A percentile compares a stretch with the other conserved stretches of the same genome.
Conservation (phyloP, 768 basidiomycete genomes). For the Kwoniella mangroviensis region DNA sequence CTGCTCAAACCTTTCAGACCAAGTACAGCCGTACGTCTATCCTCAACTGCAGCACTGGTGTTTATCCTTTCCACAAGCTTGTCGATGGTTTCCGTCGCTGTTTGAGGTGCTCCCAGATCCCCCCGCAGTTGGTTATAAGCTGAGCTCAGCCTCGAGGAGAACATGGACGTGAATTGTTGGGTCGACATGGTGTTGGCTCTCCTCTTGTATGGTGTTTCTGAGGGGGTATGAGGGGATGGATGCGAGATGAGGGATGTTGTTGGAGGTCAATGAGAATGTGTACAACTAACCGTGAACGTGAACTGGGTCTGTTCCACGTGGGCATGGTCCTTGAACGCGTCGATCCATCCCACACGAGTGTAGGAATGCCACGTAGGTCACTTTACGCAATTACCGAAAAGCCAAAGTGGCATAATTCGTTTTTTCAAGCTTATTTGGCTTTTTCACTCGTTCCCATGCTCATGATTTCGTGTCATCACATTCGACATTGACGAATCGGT, state of each 20-base stretch:
- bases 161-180: slow-evolving; percentile 41
- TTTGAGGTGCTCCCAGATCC: slow-evolving; percentile 68
- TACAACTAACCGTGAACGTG: background rate
- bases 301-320: background rate
- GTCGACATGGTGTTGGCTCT: slow-evolving; percentile 6
- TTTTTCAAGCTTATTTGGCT: background rate
- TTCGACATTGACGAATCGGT: too few species aligned
- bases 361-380: background rate
- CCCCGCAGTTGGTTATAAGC: slow-evolving; percentile 57
- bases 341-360: background rate
- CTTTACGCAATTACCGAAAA: slow-evolving; percentile 2
- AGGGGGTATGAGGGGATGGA: background rate
- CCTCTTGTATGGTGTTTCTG: background rate
- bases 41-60: slow-evolving; percentile 85
- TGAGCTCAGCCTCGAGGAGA: slow-evolving; percentile 50
- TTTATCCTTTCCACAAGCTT: slow-evolving; percentile 87
- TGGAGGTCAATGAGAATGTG: too few species aligned
- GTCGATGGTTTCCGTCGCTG: slow-evolving; percentile 79
- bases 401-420: background rate
- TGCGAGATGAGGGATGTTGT: background rate
- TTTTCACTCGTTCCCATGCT: background rate
- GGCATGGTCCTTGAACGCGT: slow-evolving; percentile 1
- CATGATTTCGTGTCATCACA: too few species aligned
- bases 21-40: slow-evolving; percentile 89
- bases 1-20: slow-evolving; percentile 88